These are phyloP conservation scores for Blastomyces percursus DNA, from an alignment of 2,329 filamentous ascomycete species.

Conservation along the genomic window DNA sequence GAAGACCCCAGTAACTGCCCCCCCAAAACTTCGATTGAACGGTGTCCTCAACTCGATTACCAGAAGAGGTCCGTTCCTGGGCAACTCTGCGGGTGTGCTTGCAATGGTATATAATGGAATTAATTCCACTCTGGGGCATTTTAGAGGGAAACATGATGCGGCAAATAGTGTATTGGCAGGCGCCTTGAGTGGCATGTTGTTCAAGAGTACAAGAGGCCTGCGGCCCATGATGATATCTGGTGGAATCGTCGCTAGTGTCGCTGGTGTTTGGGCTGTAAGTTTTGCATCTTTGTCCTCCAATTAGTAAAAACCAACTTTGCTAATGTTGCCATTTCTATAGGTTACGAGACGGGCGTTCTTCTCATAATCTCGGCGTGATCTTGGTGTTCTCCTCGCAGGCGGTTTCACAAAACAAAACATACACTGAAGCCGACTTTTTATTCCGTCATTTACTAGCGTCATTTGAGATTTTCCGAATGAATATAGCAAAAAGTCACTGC, in stretches of 20 bases:
- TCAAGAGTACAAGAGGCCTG: constrained; percentile 87
- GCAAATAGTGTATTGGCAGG: constrained; percentile 82
- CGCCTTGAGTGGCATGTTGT: constrained; percentile 78
- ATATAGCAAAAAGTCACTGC: background rate
- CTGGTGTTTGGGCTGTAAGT: constrained; percentile 84
- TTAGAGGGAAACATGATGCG: constrained; percentile 77
- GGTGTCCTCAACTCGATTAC: constrained; percentile 91
- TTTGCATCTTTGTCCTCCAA: constrained; percentile 8
- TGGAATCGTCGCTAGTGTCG: constrained; percentile 74
- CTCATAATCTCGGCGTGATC: constrained; percentile 22
- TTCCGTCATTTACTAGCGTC: background rate
- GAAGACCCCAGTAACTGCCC: constrained; percentile 56
- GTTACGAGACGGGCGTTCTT: constrained; percentile 43
- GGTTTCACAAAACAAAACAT: background rate
- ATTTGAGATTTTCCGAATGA: background rate
- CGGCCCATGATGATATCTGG: constrained; percentile 92
- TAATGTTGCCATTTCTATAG: constrained; percentile 24
- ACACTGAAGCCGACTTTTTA: background rate
- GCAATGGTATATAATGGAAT: constrained; percentile 93
- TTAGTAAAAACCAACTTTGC: constrained; percentile 8
- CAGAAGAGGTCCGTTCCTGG: constrained; percentile 81
- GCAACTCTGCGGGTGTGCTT: constrained; percentile 90
- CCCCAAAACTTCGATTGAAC: constrained; percentile 87
- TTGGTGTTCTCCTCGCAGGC: background rate
- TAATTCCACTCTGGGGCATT: constrained; percentile 70